Conservation (phyloP, 345 rosid genomes). For the Pistacia atlantica region DNA sequence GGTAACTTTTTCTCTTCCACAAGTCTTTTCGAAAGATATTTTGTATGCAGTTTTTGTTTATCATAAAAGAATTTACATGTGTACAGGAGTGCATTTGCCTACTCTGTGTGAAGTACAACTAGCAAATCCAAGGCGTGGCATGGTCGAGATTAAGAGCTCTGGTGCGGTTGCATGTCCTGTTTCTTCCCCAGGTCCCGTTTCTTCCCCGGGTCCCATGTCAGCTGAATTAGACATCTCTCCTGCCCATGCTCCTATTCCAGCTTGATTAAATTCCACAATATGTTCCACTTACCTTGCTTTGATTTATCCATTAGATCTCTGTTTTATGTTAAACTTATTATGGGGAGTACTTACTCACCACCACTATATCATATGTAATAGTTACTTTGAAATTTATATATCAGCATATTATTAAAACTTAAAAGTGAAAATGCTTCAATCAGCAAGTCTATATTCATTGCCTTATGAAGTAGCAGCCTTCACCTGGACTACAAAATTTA, state of each 20-base stretch:
- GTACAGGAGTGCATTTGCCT: slow-evolving; percentile 15
- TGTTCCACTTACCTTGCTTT: neutral
- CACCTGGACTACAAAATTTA: neutral
- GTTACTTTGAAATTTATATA: neutral
- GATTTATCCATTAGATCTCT: neutral
- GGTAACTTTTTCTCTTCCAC: slow-evolving; percentile 14
- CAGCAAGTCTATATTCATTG: neutral
- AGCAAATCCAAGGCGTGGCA: slow-evolving; percentile 14
- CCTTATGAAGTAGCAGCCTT: neutral
- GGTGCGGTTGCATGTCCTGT: neutral
- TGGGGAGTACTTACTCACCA: neutral
- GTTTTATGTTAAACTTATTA: neutral
- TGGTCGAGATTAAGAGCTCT: neutral
- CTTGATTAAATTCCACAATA: neutral
- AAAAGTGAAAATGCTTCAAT: neutral
- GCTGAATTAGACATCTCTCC: neutral
- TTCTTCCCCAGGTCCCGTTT: neutral
- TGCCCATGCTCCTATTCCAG: neutral
- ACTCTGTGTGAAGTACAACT: slow-evolving; percentile 1
- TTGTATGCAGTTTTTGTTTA: no score
- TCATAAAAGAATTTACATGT: neutral
- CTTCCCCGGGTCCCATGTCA: neutral
- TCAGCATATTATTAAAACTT: neutral
- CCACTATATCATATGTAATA: neutral
- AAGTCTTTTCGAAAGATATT: neutral